These are phyloP conservation scores for Rehmannia glutinosa DNA, from an alignment of 257 asterid species.

Conservation along the genomic window DNA sequence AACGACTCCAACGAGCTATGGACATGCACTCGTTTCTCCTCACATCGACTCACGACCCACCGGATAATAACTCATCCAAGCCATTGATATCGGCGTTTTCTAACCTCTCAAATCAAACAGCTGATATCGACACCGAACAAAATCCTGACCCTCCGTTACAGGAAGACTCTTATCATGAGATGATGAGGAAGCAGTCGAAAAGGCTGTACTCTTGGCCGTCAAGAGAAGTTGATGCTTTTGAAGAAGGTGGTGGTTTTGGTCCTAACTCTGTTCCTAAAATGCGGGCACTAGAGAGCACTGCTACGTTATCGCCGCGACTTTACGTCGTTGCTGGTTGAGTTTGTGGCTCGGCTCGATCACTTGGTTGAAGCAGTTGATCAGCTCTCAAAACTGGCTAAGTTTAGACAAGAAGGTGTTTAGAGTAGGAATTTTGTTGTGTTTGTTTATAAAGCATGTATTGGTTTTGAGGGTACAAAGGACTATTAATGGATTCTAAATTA, in stretches of 20 bases:
- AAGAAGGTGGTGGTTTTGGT: slow-evolving; percentile 37
- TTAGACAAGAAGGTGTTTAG: slow-evolving; percentile 31
- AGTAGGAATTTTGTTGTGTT: background rate
- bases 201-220: slow-evolving; percentile 68
- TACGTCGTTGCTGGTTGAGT: slow-evolving; percentile 58
- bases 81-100: slow-evolving; percentile 28
- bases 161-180: slow-evolving; percentile 42
- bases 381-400: slow-evolving; percentile 57
- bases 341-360: slow-evolving; percentile 71
- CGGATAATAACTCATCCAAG: slow-evolving; percentile 21
- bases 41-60: slow-evolving; percentile 30
- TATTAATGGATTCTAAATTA: slow-evolving; percentile 6
- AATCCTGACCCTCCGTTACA: slow-evolving; percentile 16
- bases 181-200: slow-evolving; percentile 54
- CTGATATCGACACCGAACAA: too few relatives aligned
- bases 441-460: background rate
- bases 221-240: slow-evolving; percentile 49
- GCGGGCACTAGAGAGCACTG: slow-evolving; percentile 50
- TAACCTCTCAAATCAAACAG: too few relatives aligned
- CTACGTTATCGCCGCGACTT: slow-evolving; percentile 56
- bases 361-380: slow-evolving; percentile 63
- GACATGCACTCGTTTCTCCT: slow-evolving; percentile 61
- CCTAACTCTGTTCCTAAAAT: slow-evolving; percentile 34
- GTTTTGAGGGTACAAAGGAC: slow-evolving; percentile 11
- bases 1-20: slow-evolving; percentile 50